Evolutionary conservation across 345 rosid species (phyloP).

Genomic region (Carallia brachiata): DNA sequence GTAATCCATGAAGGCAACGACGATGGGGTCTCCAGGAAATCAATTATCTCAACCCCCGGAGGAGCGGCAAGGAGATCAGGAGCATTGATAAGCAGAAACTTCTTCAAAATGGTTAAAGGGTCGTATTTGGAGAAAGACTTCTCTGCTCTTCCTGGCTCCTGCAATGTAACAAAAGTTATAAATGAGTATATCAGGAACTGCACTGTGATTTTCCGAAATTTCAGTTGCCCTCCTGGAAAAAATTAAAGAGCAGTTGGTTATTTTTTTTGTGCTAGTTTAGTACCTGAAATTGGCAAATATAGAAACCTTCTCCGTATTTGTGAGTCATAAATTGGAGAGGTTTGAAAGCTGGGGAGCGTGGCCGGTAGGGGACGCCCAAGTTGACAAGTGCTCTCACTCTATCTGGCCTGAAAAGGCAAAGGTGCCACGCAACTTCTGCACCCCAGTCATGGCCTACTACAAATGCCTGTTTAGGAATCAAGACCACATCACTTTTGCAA

Average conservation of each 20-base stretch:
- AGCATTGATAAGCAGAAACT: conserved; percentile 23
- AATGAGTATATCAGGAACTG: too few species aligned
- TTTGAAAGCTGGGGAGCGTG: conserved; percentile 11
- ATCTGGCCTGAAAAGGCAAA: conserved; percentile 36
- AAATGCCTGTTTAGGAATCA: conserved; percentile 16
- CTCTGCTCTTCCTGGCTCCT: conserved; percentile 33
- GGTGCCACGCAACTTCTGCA: conserved; percentile 22
- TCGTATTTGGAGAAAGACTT: conserved; percentile 32
- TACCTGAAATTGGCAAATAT: conserved; percentile 28
- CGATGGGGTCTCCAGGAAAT: conserved; percentile 29
- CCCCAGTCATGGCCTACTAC: conserved; percentile 30
- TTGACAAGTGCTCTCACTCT: conserved; percentile 28
- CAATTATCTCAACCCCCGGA: conserved; percentile 26
- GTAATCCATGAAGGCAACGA: conserved; percentile 24
- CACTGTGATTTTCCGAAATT: neutral
- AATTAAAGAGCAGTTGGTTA: neutral
- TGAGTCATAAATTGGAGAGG: conserved; percentile 5
- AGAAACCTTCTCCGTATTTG: conserved; percentile 27
- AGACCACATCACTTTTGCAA: neutral
- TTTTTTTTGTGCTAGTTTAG: conserved; percentile 15
- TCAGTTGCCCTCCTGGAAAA: too few species aligned
- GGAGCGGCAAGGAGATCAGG: conserved; percentile 33
- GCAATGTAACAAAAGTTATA: neutral
- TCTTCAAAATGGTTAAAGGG: conserved; percentile 28
- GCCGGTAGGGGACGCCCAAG: neutral